Percentiles rank a stretch among this genome's conserved stretches.
These are phyloP conservation scores for Thyridium curvatum DNA, from an alignment of 2,329 filamentous ascomycete genomes.

Conservation along the genomic window DNA sequence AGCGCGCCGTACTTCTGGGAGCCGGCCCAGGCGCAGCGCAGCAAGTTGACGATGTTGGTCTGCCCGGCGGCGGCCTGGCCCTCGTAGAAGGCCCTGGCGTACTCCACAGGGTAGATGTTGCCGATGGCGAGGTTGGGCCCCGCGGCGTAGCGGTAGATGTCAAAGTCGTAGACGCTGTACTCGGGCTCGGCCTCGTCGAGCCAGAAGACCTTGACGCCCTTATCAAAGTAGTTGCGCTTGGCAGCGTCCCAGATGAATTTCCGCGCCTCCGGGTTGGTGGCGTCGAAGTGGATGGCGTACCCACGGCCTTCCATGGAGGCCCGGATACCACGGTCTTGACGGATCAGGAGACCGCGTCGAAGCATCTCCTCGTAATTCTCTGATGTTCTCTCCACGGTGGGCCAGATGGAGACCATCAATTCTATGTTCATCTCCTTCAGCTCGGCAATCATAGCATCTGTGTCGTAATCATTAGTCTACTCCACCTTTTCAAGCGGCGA, in stretches of 20 bases:
- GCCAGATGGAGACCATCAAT: constrained; percentile 66
- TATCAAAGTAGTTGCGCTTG: constrained; percentile 54
- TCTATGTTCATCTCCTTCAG: constrained; percentile 52
- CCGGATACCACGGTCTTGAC: constrained; percentile 52
- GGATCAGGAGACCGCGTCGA: constrained; percentile 52
- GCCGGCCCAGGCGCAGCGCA: constrained; percentile 43
- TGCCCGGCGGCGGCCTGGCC: constrained; percentile 48
- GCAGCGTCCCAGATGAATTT: constrained; percentile 53
- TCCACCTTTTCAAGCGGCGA: too few species aligned
- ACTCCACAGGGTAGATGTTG: constrained; percentile 54
- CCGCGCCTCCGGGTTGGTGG: constrained; percentile 54
- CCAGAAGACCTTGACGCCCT: constrained; percentile 61
- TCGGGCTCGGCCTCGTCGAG: constrained; percentile 65
- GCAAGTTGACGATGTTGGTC: constrained; percentile 48
- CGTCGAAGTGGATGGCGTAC: constrained; percentile 54
- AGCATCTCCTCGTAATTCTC: constrained; percentile 59
- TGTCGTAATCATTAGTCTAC: not conserved
- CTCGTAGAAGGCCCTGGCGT: constrained; percentile 54
- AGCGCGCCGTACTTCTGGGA: constrained; percentile 59
- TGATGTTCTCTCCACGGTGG: constrained; percentile 52
- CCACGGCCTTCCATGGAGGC: constrained; percentile 54
- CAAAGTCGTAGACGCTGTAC: constrained; percentile 59
- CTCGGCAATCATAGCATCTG: constrained; percentile 56
- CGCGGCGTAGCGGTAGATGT: constrained; percentile 55
- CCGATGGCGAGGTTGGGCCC: constrained; percentile 46